phyloP scores from a whole-genome alignment of 345 rosid genomes.

The Erysimum cheiranthoides region DNA sequence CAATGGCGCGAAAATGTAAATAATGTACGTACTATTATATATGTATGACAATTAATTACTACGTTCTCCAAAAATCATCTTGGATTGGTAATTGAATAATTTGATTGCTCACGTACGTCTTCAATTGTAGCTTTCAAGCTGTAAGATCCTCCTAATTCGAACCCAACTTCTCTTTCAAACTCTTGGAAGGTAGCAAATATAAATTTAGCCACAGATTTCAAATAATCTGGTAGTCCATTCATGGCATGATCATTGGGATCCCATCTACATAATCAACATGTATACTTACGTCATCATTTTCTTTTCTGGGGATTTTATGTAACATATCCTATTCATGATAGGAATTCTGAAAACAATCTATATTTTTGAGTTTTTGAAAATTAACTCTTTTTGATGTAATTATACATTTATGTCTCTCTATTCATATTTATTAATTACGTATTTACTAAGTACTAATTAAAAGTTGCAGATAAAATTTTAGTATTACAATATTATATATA shows the following conservation, averaged over 20 bases:
- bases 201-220: slow-evolving; percentile 11
- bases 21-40: no score
- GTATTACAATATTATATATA: no score
- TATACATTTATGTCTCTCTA: no score
- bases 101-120: slow-evolving; percentile 1
- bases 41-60: no score
- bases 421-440: no score
- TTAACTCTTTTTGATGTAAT: no score
- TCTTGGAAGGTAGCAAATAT: slow-evolving; percentile 10
- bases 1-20: neutral
- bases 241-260: slow-evolving; percentile 1
- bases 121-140: neutral
- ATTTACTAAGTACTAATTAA: no score
- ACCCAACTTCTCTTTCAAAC: slow-evolving; percentile 14
- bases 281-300: neutral
- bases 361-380: no score
- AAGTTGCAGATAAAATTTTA: no score
- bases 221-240: neutral
- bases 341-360: no score
- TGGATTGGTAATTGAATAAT: neutral
- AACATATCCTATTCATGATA: no score
- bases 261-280: neutral
- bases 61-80: neutral
- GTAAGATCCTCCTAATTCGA: slow-evolving; percentile 24
- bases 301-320: neutral